A percentile compares a stretch with the other conserved stretches of the same genome.
phyloP scores from a whole-genome alignment of 1,139 yeast species.

The Eremothecium coryli region DNA sequence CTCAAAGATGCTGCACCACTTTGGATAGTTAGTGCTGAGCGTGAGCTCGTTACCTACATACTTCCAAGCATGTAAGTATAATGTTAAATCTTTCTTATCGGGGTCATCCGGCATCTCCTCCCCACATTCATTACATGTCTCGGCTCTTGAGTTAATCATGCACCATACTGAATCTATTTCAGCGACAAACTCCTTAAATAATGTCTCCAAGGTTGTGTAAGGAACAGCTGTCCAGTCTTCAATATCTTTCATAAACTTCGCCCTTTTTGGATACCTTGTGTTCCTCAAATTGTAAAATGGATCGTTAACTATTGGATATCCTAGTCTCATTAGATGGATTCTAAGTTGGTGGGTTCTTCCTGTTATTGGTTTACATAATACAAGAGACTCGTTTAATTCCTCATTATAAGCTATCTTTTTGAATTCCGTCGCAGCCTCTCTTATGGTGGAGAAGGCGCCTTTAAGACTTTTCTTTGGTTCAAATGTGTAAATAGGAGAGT shows the following conservation, averaged over 20 bases:
- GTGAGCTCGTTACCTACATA: conserved; percentile 46
- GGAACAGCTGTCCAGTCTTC: conserved; percentile 55
- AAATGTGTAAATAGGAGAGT: conserved; percentile 58
- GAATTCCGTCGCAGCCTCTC: conserved; percentile 38
- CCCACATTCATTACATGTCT: conserved; percentile 41
- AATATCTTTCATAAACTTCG: conserved; percentile 37
- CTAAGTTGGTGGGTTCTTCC: conserved; percentile 77
- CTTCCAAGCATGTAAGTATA: conserved; percentile 53
- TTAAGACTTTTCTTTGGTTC: conserved; percentile 49
- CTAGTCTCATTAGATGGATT: conserved; percentile 57
- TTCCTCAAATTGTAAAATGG: conserved; percentile 39
- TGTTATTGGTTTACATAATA: conserved; percentile 56
- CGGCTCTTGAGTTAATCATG: conserved; percentile 31
- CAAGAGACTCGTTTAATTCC: conserved; percentile 42
- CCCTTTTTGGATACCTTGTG: conserved; percentile 20
- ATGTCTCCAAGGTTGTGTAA: conserved; percentile 34
- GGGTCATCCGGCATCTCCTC: conserved; percentile 36
- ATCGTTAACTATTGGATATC: conserved; percentile 65
- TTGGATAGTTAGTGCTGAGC: conserved; percentile 64
- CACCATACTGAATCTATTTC: conserved; percentile 17
- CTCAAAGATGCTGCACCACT: conserved; percentile 39
- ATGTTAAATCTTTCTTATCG: conserved; percentile 32
- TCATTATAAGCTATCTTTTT: conserved; percentile 29
- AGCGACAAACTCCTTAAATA: conserved; percentile 19
- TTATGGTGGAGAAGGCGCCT: conserved; percentile 24